Base-by-base conservation (phyloP, 805 yeast genomes). In the Yarrowia alimentaria region DNA sequence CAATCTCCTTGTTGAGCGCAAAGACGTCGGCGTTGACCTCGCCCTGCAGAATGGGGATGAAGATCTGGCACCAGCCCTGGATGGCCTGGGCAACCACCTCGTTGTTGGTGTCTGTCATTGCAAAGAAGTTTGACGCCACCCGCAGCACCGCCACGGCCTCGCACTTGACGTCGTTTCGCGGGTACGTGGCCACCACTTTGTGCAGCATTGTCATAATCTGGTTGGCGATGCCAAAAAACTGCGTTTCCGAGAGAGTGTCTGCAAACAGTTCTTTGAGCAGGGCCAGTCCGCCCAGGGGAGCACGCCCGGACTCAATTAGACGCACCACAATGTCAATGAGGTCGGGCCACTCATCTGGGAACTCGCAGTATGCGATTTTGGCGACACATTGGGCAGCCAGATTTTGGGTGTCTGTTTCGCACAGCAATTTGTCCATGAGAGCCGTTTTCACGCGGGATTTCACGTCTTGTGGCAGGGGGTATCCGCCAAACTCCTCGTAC, bases 271-370 rank as follows among this genome's bases (percentile, higher is more conserved):
- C 97, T 57, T 76, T 79, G 43, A 65, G 53, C 29, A 64, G 54
- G 6, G 54, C 51, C 13, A 65, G 54, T 1, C 64, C 66, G 0
- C 66, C 67, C 9, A 54, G 50, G 35, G 87, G 68, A 3, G 84
- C 79, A 4, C 76, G 62, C 8, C 54, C 56, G 19, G 53, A 37
- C 43, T 35, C 26, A 29, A 61, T 37, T 38, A 58, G 17, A 68
- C 65, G 32, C 52, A 59, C 80, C 16, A 87, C 60, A 6, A 64
- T 64, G 25, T 56, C 55, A 11, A 63, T 35, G 38, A 90, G 68
- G 17, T 72, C 75, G 0, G 97, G 95, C 98, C 98, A 91, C 62
- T 88, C 95, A 61, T 93, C 98, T 0, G 99, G 99, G 61, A 78
- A 91, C 61, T 91, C 99, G 1, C 81, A 85, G 3, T 85, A 83